These are phyloP conservation scores for Citrullus colocynthis DNA, from an alignment of 306 rosid species.

Conservation along the genomic window DNA sequence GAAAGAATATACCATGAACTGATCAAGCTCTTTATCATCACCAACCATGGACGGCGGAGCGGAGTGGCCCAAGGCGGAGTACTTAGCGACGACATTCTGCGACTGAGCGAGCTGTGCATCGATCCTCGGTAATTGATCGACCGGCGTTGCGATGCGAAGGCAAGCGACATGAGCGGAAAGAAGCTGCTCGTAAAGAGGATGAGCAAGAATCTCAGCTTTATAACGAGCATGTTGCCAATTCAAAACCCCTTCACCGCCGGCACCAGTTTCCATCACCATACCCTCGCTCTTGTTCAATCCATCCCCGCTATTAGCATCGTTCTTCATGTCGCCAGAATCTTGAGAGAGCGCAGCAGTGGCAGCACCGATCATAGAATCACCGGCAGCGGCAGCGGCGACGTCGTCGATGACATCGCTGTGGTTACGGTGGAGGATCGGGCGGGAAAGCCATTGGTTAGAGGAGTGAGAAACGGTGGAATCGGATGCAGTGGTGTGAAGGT, in stretches of 20 bases:
- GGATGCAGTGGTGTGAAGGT: slow-evolving; percentile 67
- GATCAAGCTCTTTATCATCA: slow-evolving; percentile 84
- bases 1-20: slow-evolving; percentile 63
- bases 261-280: slow-evolving; percentile 27
- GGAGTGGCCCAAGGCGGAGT: slow-evolving; percentile 57
- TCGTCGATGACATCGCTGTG: slow-evolving; percentile 63
- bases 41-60: slow-evolving; percentile 32
- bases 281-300: slow-evolving; percentile 28
- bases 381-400: slow-evolving; percentile 22
- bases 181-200: slow-evolving; percentile 81
- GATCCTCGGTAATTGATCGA: slow-evolving; percentile 90
- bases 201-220: slow-evolving; percentile 74
- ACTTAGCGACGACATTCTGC: slow-evolving; percentile 85
- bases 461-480: slow-evolving; percentile 41
- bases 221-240: slow-evolving; percentile 77
- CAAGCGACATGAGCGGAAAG: slow-evolving; percentile 93
- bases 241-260: slow-evolving; percentile 31
- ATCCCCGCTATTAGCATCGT: slow-evolving; percentile 7
- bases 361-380: slow-evolving; percentile 44
- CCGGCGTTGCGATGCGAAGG: slow-evolving; percentile 93
- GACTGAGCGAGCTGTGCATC: slow-evolving; percentile 92
- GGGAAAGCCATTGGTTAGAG: slow-evolving; percentile 62
- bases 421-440: slow-evolving; percentile 64
- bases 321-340: slow-evolving; percentile 43
- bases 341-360: slow-evolving; percentile 28